Evolutionary conservation across 495 filamentous ascomycete genomes (phyloP), one percentile per base, ranked within the genome.

Genomic region (Hypoxylon crocopeplum): DNA sequence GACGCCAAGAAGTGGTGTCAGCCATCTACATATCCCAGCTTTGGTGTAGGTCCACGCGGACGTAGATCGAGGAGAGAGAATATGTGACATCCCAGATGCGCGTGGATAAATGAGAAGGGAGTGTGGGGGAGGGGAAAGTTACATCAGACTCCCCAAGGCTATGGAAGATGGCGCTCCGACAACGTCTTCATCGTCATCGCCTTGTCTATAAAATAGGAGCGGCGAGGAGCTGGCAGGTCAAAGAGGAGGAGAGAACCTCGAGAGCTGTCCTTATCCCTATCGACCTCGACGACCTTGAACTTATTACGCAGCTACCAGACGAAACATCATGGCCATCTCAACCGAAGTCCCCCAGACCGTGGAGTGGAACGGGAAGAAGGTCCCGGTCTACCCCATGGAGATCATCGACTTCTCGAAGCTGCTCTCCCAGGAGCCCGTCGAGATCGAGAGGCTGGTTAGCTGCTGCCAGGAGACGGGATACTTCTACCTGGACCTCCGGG

Each of bases 401-500:
- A 75, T 74, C 45, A 73, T 81, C 66, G 63, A 78, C 69, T 81
- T 75, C 61, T 69, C 64, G 20, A 70, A 63, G 46, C 72, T 81
- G 40, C 77, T 81, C 51, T 77, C 76, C 4, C 74, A 79, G 45
- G 76, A 82, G 56, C 76, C 76, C 16, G 59, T 56, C 44, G 79
- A 80, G 67, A 66, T 78, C 8, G 77, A 81, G 25, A 81, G 75
- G 56, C 74, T 85, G 7, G 59, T 81, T 55, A 62, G 71, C 13
- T 72, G 70, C 38, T 83, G 79, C 66, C 72, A 77, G 56, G 69
- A 77, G 11, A 68, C 76, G 12, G 82, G 82, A 10, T 81, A 81
- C 75, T 84, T 85, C 69, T 79, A 84, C 63, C 78, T 84, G 44
- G 76, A 84, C 68, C 75, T 84, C 22, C 54, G 69, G 44, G 67